Percentiles rank a stretch among this genome's conserved stretches.
Evolutionary conservation across 768 basidiomycete species (phyloP).

Genomic region (Podaxis carcinomalis): DNA sequence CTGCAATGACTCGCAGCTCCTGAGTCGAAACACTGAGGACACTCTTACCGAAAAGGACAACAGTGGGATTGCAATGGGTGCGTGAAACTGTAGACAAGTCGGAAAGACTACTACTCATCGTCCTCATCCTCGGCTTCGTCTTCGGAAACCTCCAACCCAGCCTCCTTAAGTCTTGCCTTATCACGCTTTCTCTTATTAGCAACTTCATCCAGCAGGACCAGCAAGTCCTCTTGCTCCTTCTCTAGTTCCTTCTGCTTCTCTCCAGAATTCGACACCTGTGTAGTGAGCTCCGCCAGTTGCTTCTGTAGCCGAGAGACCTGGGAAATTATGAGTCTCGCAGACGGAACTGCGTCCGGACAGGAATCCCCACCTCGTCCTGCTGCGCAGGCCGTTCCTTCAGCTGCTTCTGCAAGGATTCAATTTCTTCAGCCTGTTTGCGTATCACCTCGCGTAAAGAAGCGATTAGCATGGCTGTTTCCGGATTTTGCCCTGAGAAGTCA

Average conservation of each 20-base stretch:
- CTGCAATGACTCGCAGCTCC: too few species aligned
- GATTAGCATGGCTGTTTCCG: slow-evolving; percentile 79
- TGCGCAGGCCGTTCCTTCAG: slow-evolving; percentile 36
- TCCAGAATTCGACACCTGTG: slow-evolving; percentile 47
- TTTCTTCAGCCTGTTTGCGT: slow-evolving; percentile 74
- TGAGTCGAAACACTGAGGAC: too few species aligned
- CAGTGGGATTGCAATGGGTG: neutral
- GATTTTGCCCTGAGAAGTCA: slow-evolving; percentile 49
- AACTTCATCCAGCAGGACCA: slow-evolving; percentile 91
- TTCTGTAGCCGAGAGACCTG: slow-evolving; percentile 43
- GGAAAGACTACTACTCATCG: slow-evolving; percentile 29
- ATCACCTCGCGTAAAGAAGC: slow-evolving; percentile 82
- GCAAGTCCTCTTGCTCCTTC: slow-evolving; percentile 94
- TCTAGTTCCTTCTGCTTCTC: slow-evolving; percentile 77
- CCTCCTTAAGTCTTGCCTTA: slow-evolving; percentile 69
- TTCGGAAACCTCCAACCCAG: slow-evolving; percentile 86
- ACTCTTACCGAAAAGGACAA: too few species aligned
- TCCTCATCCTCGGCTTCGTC: slow-evolving; percentile 80
- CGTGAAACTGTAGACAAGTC: neutral
- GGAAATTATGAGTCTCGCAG: neutral
- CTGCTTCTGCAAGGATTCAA: slow-evolving; percentile 61
- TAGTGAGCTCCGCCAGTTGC: slow-evolving; percentile 42
- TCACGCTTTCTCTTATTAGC: slow-evolving; percentile 81
- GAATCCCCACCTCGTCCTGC: slow-evolving; percentile 33
- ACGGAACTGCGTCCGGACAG: slow-evolving; percentile 4